Conservation (phyloP, 257 asterid species). For the Solanum chiquidenum region DNA sequence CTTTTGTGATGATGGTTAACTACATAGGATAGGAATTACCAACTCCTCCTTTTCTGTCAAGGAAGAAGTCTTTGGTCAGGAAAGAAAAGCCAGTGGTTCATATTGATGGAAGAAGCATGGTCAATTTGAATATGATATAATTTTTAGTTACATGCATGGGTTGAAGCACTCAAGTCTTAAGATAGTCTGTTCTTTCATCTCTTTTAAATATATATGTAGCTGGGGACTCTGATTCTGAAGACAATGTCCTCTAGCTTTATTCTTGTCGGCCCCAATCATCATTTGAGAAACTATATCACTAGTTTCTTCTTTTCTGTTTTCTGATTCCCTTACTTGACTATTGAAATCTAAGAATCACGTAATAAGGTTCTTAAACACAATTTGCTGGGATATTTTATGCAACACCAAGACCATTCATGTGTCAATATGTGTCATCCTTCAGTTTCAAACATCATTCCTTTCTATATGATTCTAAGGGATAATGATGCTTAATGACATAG, state of each 20-base stretch:
- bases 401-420: background rate
- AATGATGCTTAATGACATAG: background rate
- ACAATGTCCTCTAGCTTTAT: background rate
- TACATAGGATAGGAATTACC: background rate
- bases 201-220: background rate
- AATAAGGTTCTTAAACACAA: background rate
- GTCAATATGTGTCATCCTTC: background rate
- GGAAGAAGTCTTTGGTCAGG: background rate
- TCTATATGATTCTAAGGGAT: background rate
- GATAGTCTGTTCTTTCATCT: background rate
- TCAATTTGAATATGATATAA: background rate
- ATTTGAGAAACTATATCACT: background rate
- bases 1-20: background rate
- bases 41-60: background rate
- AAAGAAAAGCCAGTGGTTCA: background rate
- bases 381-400: background rate
- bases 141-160: background rate
- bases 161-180: background rate
- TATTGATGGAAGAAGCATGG: background rate
- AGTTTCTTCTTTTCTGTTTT: background rate
- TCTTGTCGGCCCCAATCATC: background rate
- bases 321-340: background rate
- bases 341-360: background rate
- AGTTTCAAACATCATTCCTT: background rate
- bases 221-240: background rate